Evolutionary conservation across 306 rosid species (phyloP).

Genomic region (Prunus armeniaca): DNA sequence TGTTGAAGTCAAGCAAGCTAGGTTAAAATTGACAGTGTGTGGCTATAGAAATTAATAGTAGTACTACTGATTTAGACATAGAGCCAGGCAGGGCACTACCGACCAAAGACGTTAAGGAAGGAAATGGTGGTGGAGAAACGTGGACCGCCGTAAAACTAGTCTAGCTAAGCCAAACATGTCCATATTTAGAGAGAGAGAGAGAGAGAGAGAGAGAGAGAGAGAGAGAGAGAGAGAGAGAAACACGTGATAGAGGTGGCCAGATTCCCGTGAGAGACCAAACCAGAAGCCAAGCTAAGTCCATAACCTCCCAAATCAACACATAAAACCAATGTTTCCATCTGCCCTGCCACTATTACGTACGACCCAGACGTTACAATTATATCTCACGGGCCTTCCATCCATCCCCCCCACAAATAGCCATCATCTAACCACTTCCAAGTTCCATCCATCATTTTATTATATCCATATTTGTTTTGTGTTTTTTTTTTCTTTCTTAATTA

Average conservation of each 20-base stretch:
- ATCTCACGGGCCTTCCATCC: slow-evolving; percentile 3
- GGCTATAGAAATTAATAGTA: too few relatives aligned
- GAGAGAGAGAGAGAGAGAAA: slow-evolving; percentile 29
- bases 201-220: neutral
- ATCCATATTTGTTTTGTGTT: neutral
- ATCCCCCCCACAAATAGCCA: neutral
- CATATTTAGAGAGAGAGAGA: neutral
- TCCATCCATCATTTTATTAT: neutral
- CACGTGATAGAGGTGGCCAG: slow-evolving; percentile 61
- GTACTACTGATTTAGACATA: too few relatives aligned
- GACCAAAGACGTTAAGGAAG: slow-evolving; percentile 31
- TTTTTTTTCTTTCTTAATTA: neutral
- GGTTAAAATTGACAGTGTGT: too few relatives aligned
- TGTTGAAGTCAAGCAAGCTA: too few relatives aligned
- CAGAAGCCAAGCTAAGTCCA: slow-evolving; percentile 7
- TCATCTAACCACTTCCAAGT: neutral
- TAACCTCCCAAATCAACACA: neutral
- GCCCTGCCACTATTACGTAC: neutral
- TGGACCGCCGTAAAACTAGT: slow-evolving; percentile 27
- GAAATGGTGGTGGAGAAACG: slow-evolving; percentile 49
- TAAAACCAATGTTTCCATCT: neutral
- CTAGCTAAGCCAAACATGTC: neutral
- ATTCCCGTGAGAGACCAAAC: slow-evolving; percentile 63
- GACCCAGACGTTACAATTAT: neutral
- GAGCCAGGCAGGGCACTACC: slow-evolving; percentile 30